Evolutionary conservation across 1,284 basidiomycete species (phyloP), one percentile per base, ranked within the genome.

Genomic region (Tilletia horrida): DNA sequence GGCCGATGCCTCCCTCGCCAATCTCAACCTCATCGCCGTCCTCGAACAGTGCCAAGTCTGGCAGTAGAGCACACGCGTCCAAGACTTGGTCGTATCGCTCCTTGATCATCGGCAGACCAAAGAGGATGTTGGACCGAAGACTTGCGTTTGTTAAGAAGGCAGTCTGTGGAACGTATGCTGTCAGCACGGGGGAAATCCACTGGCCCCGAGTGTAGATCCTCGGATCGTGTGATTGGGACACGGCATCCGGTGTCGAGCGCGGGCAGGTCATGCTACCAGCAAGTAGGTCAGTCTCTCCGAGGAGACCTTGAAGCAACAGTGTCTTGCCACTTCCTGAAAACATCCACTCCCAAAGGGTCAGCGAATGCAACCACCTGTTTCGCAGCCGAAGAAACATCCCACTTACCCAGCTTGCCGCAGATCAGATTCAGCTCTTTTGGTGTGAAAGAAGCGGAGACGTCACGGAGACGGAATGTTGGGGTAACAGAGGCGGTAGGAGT

Each of bases 261-360:
- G 84, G 83, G 67, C 85, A 84, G 6, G 85, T 85, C 80, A 86
- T 84, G 52, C 83, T 9, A 3, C 79, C 79, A 13, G 42, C 25
- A 14, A 73, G 55, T 43, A 76, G 35, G 35, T 77, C 71, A 25
- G 70, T 68, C 55, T 81, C 78, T 50, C 76, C 76, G 8, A 79
- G 74, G 9, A 80, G 67, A 16, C 74, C 73, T 23, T 69, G 73
- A 3, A 81, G 65, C 16, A 81, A 67, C 0, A 77, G 73, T 23
- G 76, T 73, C 64, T 81, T 81, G 16, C 80, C 80, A 13, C 74
- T 67, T 21, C 80, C 80, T 2, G 76, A 68, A 21, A 3, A 31
- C 25, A 40, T 16, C 4, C 13, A 59, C 3, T 48, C 8, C 7
- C 4, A 48, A 48, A 4, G 4, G 18, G 47, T 48, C 7, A 48